These are phyloP conservation scores for Hordeum vulgare DNA, from an alignment of 176 grass and related monocot genomes.

Conservation along the genomic window DNA sequence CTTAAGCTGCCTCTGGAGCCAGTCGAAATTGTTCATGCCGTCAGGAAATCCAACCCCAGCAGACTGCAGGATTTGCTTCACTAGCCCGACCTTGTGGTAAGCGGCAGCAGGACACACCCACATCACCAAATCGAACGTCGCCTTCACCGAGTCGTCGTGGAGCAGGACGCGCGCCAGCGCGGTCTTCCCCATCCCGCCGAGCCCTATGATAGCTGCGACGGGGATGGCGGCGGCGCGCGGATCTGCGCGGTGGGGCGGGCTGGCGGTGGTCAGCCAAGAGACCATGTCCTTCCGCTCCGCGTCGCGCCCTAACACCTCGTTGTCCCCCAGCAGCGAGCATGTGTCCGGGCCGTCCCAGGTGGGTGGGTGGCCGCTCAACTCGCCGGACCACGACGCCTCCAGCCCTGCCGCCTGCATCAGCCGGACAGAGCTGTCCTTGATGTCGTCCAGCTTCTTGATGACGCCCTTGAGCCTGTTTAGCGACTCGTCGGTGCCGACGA, in stretches of 20 bases:
- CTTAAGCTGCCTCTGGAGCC: background rate
- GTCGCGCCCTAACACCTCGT: conserved; percentile 29
- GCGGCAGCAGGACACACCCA: conserved; percentile 1
- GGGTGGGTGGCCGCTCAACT: background rate
- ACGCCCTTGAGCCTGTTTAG: conserved; percentile 33
- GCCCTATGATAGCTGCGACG: conserved; percentile 11
- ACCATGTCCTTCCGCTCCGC: conserved; percentile 11
- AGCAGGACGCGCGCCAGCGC: conserved; percentile 26
- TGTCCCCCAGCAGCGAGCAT: background rate
- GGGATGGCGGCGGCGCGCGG: conserved; percentile 4
- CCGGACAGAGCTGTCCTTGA: background rate
- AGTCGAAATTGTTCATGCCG: background rate
- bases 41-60: background rate
- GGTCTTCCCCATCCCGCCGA: conserved; percentile 44
- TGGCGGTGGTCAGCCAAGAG: background rate
- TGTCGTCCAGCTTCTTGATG: background rate
- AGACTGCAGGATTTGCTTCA: conserved; percentile 11
- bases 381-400: background rate
- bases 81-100: conserved; percentile 14
- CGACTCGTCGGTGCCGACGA: conserved; percentile 16
- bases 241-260: background rate
- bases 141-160: background rate
- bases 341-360: background rate
- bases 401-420: background rate
- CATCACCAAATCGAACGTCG: conserved; percentile 10